These are phyloP conservation scores for Blastocystis sp. DNA, from an alignment of 352 stramenopile genomes.

Conservation along the genomic window DNA sequence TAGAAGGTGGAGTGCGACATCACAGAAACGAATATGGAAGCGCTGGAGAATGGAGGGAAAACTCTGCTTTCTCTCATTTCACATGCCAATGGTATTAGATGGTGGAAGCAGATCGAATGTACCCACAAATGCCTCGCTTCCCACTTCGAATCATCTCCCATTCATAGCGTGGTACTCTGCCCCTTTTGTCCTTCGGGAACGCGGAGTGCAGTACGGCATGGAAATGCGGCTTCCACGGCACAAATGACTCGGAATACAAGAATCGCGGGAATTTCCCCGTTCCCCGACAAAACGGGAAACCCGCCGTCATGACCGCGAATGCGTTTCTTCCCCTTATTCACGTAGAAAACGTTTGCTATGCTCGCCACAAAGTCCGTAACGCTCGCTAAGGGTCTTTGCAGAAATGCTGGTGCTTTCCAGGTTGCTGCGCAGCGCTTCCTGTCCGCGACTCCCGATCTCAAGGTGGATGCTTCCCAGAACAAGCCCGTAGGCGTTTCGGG, in stretches of 20 bases:
- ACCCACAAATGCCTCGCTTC: too few species aligned
- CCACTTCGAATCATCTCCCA: too few species aligned
- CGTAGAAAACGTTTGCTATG: conserved; percentile 6
- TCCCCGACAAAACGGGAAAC: too few species aligned
- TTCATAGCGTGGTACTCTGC: too few species aligned
- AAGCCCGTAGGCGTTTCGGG: conserved; percentile 13
- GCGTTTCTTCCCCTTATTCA: too few species aligned
- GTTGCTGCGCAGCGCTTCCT: conserved; percentile 9
- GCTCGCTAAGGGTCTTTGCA: neutral
- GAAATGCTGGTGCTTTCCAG: neutral
- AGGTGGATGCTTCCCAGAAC: neutral
- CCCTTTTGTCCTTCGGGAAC: too few species aligned
- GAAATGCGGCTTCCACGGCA: too few species aligned
- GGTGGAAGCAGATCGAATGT: neutral
- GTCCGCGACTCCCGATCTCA: conserved; percentile 12
- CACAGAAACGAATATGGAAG: neutral
- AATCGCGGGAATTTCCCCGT: too few species aligned
- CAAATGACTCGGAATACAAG: too few species aligned
- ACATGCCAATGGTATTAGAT: neutral
- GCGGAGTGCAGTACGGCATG: too few species aligned
- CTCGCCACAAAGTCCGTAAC: neutral
- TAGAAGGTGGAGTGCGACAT: neutral
- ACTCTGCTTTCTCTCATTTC: neutral
- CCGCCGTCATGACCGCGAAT: neutral
- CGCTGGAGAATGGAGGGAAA: conserved; percentile 24